Conservation (phyloP, 2,329 filamentous ascomycete genomes). For the Talaromyces sp. region DNA sequence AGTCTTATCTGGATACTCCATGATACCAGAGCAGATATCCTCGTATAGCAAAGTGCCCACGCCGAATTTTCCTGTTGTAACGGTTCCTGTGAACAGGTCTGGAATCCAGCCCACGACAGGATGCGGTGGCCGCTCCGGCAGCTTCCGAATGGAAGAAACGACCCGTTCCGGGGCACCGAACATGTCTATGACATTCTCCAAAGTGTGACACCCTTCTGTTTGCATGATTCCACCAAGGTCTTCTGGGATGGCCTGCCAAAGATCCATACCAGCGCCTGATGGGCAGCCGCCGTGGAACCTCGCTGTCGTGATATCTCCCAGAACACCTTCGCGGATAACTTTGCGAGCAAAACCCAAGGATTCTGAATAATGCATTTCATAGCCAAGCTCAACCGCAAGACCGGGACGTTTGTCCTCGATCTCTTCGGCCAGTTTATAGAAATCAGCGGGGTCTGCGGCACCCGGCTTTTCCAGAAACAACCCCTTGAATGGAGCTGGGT, state of each 20-base stretch:
- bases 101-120: conserved; percentile 13
- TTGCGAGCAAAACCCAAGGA: conserved; percentile 13
- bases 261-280: conserved; percentile 14
- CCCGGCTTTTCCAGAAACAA: conserved; percentile 15
- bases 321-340: conserved; percentile 11
- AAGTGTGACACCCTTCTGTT: conserved; percentile 13
- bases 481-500: conserved; percentile 13
- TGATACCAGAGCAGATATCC: conserved; percentile 15
- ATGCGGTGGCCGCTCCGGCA: conserved; percentile 12
- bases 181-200: conserved; percentile 14
- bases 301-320: conserved; percentile 15
- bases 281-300: conserved; percentile 17
- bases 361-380: conserved; percentile 16
- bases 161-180: conserved; percentile 13
- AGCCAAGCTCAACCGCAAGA: conserved; percentile 14
- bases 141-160: conserved; percentile 14
- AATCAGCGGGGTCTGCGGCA: conserved; percentile 13
- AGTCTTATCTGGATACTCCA: conserved; percentile 15
- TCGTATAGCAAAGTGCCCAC: conserved; percentile 15
- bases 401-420: conserved; percentile 9
- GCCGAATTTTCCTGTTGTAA: conserved; percentile 9
- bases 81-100: conserved; percentile 12
- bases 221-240: conserved; percentile 12
- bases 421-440: conserved; percentile 13
- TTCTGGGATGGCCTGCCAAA: conserved; percentile 14